Base-by-base conservation (phyloP, 1,139 yeast species). In the Yamadazyma dushanensis region DNA sequence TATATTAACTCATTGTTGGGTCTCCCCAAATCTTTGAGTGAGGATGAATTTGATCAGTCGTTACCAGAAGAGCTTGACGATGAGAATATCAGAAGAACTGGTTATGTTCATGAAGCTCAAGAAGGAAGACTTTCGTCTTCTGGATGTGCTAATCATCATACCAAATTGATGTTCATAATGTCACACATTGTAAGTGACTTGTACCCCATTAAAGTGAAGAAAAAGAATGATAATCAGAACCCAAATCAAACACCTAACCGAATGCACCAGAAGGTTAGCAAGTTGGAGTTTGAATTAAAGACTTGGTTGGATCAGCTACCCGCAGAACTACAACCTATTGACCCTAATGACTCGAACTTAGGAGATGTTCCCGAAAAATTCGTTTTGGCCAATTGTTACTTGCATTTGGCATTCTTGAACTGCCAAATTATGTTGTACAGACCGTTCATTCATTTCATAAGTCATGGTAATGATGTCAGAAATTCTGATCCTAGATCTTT, bases 1-100 rank as follows among this genome's bases (percentile, higher is more conserved):
- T 89, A 89, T 55, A 86, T 88, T 41, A 88, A 88, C 57, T 87
- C 96, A 3, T 81, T 90, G 73, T 60, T 90, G 43, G 97, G 97
- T 2, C 66, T 89, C 37, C 97, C 97, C 1, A 67, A 92, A 46
- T 78, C 88, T 0, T 71, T 78, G 26, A 69, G 76, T 33, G 87
- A 83, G 41, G 89, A 83, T 45, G 96, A 89, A 52, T 84, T 86
- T 53, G 96, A 89, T 62, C 97, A 90, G 58, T 88, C 82, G 34
- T 65, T 87, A 43, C 97, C 97, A 1, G 70, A 76, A 21, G 96
- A 88, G 48, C 65, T 88, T 31, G 95, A 88, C 49, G 97, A 89
- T 56, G 96, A 88, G 52, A 82, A 83, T 55, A 81, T 89, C 38
- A 87, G 96, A 1, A 78, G 83, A 35, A 71, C 68, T 9, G 77